Conservation (phyloP, 345 rosid genomes). For the Camelina sativa region DNA sequence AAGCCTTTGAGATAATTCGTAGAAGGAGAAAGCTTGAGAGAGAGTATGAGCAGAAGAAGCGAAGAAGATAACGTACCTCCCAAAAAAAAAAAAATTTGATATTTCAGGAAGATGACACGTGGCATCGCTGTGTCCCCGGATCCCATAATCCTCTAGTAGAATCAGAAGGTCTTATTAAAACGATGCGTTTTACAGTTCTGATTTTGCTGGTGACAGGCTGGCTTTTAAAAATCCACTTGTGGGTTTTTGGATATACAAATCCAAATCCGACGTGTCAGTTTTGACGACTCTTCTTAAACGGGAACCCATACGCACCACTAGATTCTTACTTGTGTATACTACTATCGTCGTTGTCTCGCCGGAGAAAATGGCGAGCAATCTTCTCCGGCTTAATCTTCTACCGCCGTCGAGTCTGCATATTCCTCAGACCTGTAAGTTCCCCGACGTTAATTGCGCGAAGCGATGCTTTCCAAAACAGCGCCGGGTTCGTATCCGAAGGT, state of each 20-base stretch:
- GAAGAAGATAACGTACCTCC: constrained; percentile 42
- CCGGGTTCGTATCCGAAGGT: constrained; percentile 32
- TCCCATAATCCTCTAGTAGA: not conserved
- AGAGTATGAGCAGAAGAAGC: not conserved
- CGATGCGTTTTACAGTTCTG: constrained; percentile 7
- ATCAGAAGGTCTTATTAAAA: not conserved
- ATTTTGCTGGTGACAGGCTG: constrained; percentile 12
- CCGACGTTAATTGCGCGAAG: constrained; percentile 32
- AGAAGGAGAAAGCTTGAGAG: constrained; percentile 27
- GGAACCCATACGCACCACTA: constrained; percentile 31
- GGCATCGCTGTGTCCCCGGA: constrained; percentile 31
- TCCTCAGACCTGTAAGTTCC: constrained; percentile 10
- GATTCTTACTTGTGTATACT: constrained; percentile 13
- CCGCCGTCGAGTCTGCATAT: constrained; percentile 44
- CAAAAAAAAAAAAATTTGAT: not conserved
- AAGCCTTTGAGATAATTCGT: constrained; percentile 21
- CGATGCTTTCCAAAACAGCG: constrained; percentile 39
- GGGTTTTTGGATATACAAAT: constrained; percentile 20
- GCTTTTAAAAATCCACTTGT: constrained; percentile 23
- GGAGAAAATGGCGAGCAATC: constrained; percentile 54
- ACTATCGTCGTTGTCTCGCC: constrained; percentile 7
- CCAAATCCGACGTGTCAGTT: constrained; percentile 43
- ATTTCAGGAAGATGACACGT: constrained; percentile 21
- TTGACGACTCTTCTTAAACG: constrained; percentile 15
- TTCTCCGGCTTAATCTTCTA: constrained; percentile 49